Evolutionary conservation across 108 stramenopile genomes (phyloP), one percentile per base, ranked within the genome.

Genomic region (Asterionellopsis glacialis): DNA sequence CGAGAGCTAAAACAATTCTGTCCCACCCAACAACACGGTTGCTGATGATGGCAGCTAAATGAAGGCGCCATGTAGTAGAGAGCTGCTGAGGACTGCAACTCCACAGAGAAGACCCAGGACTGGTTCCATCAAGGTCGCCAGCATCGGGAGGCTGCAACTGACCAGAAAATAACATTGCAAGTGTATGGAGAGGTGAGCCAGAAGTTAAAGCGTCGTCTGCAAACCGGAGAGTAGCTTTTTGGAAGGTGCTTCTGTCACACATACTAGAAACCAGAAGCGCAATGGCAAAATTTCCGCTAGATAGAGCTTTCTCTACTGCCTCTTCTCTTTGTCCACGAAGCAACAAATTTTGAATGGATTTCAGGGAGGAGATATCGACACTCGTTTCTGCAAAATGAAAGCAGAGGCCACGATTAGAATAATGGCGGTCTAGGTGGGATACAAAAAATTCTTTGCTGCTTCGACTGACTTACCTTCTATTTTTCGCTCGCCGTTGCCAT

Each of bases 11-110:
- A 9, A 86, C 87, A 47, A 91, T 65, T 9, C 57, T 57, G 11
- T 89, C 85, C 89, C 93, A 94, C 11, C 89, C 89, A 7, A 51
- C 33, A 11, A 69, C 84, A 18, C 82, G 85, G 62, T 94, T 94
- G 72, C 82, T 90, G 24, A 93, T 60, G 57, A 93, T 84, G 27
- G 77, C 75, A 9, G 85, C 84, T 15, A 90, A 71, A 50, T 88
- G 84, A 10, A 61, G 45, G 44, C 68, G 76, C 92, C 92, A 93
- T 23, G 71, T 78, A 39, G 41, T 11, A 14, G 26, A 61, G 19
- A 88, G 52, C 24, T 87, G 65, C 15, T 57, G 27, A 28, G 75
- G 58, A 11, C 45, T 51, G 23, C 77, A 67, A 15, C 74, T 67
- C 73, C 73, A 83, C 52, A 78, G 63, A 55, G 70, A 64, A 11